Conservation (phyloP, 1,284 basidiomycete species). For the Heterobasidion parviporum region DNA sequence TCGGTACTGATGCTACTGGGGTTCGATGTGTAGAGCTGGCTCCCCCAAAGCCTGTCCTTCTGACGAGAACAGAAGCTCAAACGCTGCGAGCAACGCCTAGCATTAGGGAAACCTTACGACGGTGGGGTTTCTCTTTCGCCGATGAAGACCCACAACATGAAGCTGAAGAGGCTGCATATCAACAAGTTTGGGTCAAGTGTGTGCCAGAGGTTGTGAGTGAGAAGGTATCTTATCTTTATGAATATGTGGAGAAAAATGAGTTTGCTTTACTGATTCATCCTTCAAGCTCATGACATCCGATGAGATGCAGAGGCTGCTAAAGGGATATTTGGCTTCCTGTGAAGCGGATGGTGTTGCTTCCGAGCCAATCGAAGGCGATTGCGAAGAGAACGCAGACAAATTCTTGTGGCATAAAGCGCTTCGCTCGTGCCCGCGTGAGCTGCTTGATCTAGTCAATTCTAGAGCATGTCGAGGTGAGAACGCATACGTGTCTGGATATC, state of each 20-base stretch:
- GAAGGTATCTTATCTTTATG: slow-evolving; percentile 41
- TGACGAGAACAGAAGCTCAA: slow-evolving; percentile 54
- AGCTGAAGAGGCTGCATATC: slow-evolving; percentile 32
- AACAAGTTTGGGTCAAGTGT: slow-evolving; percentile 46
- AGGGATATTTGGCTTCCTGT: slow-evolving; percentile 48
- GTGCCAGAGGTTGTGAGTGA: slow-evolving; percentile 61
- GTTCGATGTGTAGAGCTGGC: slow-evolving; percentile 34
- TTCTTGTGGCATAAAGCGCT: slow-evolving; percentile 62
- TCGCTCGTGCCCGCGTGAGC: slow-evolving; percentile 69
- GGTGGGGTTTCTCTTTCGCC: slow-evolving; percentile 63
- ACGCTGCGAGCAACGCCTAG: slow-evolving; percentile 33
- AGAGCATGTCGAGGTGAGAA: slow-evolving; percentile 83
- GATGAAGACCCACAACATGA: slow-evolving; percentile 12
- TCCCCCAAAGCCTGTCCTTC: slow-evolving; percentile 49
- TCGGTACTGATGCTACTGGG: slow-evolving; percentile 24
- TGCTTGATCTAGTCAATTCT: slow-evolving; percentile 82
- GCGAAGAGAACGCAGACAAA: slow-evolving; percentile 12
- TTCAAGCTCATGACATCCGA: slow-evolving; percentile 52
- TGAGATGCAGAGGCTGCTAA: slow-evolving; percentile 61
- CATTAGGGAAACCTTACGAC: slow-evolving; percentile 40
- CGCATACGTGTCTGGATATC: not conserved
- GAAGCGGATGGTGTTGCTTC: slow-evolving; percentile 16
- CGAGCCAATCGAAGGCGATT: too few species aligned
- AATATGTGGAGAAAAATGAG: not conserved
- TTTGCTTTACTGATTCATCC: not conserved